Evolutionary conservation across 2,329 filamentous ascomycete genomes (phyloP).

Genomic region (Trematosphaeria pertusa): DNA sequence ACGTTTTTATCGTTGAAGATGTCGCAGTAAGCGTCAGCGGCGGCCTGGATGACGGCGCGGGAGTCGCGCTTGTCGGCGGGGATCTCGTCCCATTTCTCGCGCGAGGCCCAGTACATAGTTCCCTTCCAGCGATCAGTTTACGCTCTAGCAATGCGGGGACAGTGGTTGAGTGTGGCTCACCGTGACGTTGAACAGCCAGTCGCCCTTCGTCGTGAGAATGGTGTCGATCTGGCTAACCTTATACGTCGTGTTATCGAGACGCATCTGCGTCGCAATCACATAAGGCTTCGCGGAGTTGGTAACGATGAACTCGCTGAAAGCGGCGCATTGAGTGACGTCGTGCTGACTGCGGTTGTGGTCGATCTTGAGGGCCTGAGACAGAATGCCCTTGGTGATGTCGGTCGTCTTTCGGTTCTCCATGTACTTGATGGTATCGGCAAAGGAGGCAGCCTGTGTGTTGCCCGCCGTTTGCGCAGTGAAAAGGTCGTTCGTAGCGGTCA

Average conservation of each 20-base stretch:
- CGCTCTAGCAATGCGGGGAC: too few relatives aligned
- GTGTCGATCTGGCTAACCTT: conserved; percentile 31
- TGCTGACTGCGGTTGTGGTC: conserved; percentile 33
- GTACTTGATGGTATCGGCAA: conserved; percentile 26
- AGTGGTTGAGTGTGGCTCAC: too few relatives aligned
- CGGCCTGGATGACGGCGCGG: conserved; percentile 32
- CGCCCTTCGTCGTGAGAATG: conserved; percentile 36
- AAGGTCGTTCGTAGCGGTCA: conserved; percentile 26
- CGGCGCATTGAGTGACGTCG: conserved; percentile 34
- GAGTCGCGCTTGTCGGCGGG: conserved; percentile 24
- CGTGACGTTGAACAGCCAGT: conserved; percentile 42
- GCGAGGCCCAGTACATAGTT: conserved; percentile 34
- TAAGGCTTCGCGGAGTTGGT: conserved; percentile 32
- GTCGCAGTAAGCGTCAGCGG: conserved; percentile 38
- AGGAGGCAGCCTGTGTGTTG: conserved; percentile 22
- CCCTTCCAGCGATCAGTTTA: too few relatives aligned
- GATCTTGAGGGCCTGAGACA: conserved; percentile 32
- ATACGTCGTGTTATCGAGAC: conserved; percentile 29
- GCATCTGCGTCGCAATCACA: conserved; percentile 36
- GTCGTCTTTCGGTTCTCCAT: conserved; percentile 35
- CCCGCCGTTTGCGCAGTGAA: conserved; percentile 30
- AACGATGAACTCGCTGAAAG: conserved; percentile 38
- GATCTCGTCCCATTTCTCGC: conserved; percentile 33
- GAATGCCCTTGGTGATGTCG: conserved; percentile 25
- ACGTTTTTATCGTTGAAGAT: conserved; percentile 34